Evolutionary conservation across 345 rosid species (phyloP).

Genomic region (Arabis hirsuta): DNA sequence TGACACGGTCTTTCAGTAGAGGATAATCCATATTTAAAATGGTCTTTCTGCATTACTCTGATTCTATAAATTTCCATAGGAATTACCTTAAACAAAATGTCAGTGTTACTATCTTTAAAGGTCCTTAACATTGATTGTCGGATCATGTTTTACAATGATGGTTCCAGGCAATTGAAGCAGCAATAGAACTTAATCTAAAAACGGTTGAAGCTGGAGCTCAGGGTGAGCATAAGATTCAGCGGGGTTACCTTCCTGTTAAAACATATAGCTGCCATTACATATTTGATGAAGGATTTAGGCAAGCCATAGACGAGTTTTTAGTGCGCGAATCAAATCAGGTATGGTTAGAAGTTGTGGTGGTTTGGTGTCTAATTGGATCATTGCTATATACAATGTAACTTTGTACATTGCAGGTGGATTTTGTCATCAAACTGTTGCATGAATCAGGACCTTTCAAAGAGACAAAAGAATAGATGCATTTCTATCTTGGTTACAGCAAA

Average conservation of each 20-base stretch:
- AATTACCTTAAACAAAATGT: background rate
- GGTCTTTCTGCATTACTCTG: background rate
- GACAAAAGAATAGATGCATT: conserved; percentile 44
- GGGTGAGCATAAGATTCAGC: conserved; percentile 95
- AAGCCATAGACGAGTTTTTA: conserved; percentile 69
- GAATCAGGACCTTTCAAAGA: conserved; percentile 92
- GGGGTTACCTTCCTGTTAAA: conserved; percentile 86
- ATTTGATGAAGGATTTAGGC: conserved; percentile 62
- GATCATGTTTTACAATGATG: conserved; percentile 18
- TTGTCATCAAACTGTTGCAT: conserved; percentile 66
- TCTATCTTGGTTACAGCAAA: conserved; percentile 5
- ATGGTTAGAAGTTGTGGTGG: background rate
- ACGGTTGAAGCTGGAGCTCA: conserved; percentile 99
- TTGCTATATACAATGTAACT: conserved; percentile 15
- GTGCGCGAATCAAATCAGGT: conserved; percentile 84
- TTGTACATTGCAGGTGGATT: conserved; percentile 58
- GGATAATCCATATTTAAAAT: background rate
- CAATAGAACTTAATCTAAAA: conserved; percentile 70
- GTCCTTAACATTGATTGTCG: background rate
- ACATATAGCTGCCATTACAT: conserved; percentile 95
- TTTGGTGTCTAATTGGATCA: background rate
- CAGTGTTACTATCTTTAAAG: too few relatives aligned
- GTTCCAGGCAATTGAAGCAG: conserved; percentile 89
- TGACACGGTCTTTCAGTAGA: background rate
- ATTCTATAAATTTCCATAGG: background rate